These are phyloP conservation scores for Ogataea degrootiae DNA, from an alignment of 805 yeast species.

Conservation along the genomic window DNA sequence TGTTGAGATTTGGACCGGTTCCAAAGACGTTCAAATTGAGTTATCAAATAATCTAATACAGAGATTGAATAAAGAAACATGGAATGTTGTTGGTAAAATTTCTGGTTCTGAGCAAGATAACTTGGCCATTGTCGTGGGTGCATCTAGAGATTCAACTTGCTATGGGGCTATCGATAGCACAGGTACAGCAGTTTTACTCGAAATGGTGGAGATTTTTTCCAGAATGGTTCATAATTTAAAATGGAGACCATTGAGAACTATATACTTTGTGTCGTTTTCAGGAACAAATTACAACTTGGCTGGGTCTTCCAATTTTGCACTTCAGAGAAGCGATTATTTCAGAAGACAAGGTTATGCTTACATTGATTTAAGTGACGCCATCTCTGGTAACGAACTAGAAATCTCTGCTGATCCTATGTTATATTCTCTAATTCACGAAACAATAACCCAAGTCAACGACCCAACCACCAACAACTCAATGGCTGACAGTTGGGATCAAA, in stretches of 20 bases:
- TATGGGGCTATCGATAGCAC: slow-evolving; percentile 74
- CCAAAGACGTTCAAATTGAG: slow-evolving; percentile 22
- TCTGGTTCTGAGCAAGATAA: slow-evolving; percentile 77
- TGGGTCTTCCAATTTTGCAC: slow-evolving; percentile 79
- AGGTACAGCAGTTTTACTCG: slow-evolving; percentile 69
- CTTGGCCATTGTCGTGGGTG: slow-evolving; percentile 72
- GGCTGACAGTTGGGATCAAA: slow-evolving; percentile 18
- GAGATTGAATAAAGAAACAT: slow-evolving; percentile 55
- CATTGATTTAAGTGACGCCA: slow-evolving; percentile 67
- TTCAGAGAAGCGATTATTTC: slow-evolving; percentile 47
- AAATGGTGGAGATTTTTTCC: slow-evolving; percentile 64
- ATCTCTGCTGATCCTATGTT: slow-evolving; percentile 57
- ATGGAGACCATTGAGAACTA: slow-evolving; percentile 82
- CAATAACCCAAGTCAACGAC: slow-evolving; percentile 29
- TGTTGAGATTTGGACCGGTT: slow-evolving; percentile 43
- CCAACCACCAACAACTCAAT: slow-evolving; percentile 22
- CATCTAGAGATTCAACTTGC: slow-evolving; percentile 66
- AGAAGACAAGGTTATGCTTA: slow-evolving; percentile 61
- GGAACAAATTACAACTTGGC: slow-evolving; percentile 77
- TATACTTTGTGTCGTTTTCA: slow-evolving; percentile 80
- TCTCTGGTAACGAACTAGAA: slow-evolving; percentile 47
- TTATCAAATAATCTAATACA: slow-evolving; percentile 36
- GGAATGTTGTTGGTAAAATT: slow-evolving; percentile 77
- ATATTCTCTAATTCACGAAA: slow-evolving; percentile 40
- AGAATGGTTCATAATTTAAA: slow-evolving; percentile 55